Base-by-base conservation (phyloP, 306 rosid species). In the Fragaria nilgerrensis region DNA sequence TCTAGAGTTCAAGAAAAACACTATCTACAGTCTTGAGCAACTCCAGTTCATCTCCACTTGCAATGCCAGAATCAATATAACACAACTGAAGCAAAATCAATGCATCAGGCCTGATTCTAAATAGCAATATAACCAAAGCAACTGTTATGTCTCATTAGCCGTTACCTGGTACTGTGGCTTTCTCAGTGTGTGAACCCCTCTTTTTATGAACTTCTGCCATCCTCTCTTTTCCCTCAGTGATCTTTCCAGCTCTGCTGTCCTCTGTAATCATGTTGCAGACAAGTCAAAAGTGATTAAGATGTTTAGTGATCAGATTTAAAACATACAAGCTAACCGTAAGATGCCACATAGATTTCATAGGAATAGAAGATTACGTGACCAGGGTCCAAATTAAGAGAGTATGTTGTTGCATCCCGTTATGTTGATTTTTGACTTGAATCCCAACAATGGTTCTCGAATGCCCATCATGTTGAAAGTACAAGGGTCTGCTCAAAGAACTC, bases 401-500 rank as follows among this genome's bases (percentile, higher is more conserved):
- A 68, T 86, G 79, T 48, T 82, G 87, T 47, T 48, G 84, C 66
- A 27, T 19, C 68, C 87, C 85, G 17, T 85, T 73, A 36, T 13
- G 71, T 79, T 86, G 88, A 80, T 53, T 77, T 72, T 83, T 86
- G 58, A 83, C 86, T 84, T 91, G 94, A 84, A 94, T 87, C 81
- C 98, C 98, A 72, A 91, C 88, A 45, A 90, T 85, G 68, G 92
- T 90, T 87, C 94, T 90, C 29, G 97, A 94, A 84, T 91, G 98
- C 25, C 98, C 98, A 72, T 90, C 90, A 73, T 94, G 97, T 82
- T 94, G 97, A 68, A 94, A 91, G 86, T 91, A 91, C 82, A 94
- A 82, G 53, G 92, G 96, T 81, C 96, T 94, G 88, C 55, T 59
- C 82, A 85, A 75, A 79, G 48, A 78, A 87, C 52, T 27, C 65